phyloP scores from a whole-genome alignment of 176 grass and related monocot genomes.

The Tuctoria greenei region DNA sequence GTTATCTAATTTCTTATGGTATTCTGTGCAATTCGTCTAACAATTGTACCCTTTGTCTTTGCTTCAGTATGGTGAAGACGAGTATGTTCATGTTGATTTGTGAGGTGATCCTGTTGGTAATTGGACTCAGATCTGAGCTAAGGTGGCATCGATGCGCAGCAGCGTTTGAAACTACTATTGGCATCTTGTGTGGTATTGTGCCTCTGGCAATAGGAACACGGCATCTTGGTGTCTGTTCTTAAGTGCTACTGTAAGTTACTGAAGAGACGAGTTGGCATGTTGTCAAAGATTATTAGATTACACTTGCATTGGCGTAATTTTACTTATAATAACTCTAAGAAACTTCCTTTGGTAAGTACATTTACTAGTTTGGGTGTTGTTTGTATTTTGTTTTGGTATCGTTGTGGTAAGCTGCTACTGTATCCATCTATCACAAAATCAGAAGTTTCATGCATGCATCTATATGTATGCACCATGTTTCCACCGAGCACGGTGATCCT shows the following conservation, averaged over 20 bases:
- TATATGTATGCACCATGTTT: background rate
- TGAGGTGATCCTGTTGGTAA: constrained; percentile 14
- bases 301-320: background rate
- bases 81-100: constrained; percentile 50
- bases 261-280: background rate
- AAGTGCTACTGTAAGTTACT: background rate
- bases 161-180: background rate
- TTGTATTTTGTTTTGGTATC: background rate
- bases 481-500: background rate
- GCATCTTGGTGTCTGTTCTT: background rate
- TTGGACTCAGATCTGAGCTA: constrained; percentile 31
- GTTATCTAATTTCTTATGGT: background rate
- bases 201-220: background rate
- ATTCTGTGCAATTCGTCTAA: background rate
- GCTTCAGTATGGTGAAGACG: constrained; percentile 61
- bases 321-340: background rate
- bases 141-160: background rate
- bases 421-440: background rate
- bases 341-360: background rate
- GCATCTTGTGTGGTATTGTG: constrained; percentile 2
- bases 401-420: background rate
- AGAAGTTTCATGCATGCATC: background rate
- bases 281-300: background rate
- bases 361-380: background rate
- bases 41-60: background rate